phyloP scores from a whole-genome alignment of 257 asterid genomes.

The Nicotiana undulata region DNA sequence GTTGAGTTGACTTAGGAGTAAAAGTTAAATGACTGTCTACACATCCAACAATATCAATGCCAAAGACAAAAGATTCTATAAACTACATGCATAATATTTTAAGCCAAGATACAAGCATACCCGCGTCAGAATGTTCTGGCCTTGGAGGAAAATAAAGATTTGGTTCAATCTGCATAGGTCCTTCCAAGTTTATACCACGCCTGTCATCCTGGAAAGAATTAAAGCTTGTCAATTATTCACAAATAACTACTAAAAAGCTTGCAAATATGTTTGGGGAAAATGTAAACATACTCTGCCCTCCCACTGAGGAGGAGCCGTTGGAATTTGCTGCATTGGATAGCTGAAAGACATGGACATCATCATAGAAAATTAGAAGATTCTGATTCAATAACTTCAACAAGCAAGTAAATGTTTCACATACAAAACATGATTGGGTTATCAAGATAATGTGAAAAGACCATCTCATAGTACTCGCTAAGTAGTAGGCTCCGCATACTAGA shows the following conservation, averaged over 20 bases:
- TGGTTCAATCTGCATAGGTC: slow-evolving; percentile 9
- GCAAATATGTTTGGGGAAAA: neutral
- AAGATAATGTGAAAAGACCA: neutral
- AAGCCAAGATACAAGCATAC: neutral
- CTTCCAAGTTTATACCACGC: slow-evolving; percentile 5
- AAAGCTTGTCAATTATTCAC: neutral
- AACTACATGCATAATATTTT: neutral
- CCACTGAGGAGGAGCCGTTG: neutral
- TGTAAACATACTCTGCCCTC: slow-evolving; percentile 18
- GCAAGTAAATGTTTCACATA: neutral
- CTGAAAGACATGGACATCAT: slow-evolving; percentile 22
- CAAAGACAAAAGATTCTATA: neutral
- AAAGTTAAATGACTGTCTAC: neutral
- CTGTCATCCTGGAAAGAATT: slow-evolving; percentile 19
- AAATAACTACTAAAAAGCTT: neutral
- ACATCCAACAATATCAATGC: neutral
- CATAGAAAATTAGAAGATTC: slow-evolving; percentile 7
- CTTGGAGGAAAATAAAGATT: neutral
- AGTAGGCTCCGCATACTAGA: neutral
- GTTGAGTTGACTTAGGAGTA: neutral
- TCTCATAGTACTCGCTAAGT: neutral
- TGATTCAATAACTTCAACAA: neutral
- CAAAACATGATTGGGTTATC: neutral
- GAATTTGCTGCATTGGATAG: neutral
- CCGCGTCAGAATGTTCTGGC: neutral